Evolutionary conservation across 2,329 filamentous ascomycete species (phyloP).

Genomic region (Trichoderma koningii): DNA sequence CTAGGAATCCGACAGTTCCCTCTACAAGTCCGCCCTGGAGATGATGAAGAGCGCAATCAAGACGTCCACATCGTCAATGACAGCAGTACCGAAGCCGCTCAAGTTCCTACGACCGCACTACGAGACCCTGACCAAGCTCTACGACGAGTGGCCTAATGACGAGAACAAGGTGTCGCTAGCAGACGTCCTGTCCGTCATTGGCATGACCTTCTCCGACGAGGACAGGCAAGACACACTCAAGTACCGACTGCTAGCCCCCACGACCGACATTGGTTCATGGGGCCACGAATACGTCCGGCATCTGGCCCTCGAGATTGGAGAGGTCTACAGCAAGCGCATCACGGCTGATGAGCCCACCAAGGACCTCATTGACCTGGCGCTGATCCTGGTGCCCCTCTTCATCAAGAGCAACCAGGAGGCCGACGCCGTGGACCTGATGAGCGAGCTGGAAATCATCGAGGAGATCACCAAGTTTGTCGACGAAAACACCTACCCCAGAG

Average conservation of each 20-base stretch:
- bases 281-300: constrained; percentile 98
- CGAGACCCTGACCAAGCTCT: constrained; percentile 80
- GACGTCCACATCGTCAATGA: constrained; percentile 99
- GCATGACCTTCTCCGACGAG: constrained; percentile 98
- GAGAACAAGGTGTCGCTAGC: constrained; percentile 88
- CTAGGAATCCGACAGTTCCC: constrained; percentile 80
- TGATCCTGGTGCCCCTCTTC: constrained; percentile 88
- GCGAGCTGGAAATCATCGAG: constrained; percentile 96
- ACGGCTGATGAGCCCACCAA: constrained; percentile 80
- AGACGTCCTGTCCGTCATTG: constrained; percentile 94
- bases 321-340: constrained; percentile 87
- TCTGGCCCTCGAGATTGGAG: constrained; percentile 90
- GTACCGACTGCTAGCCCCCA: constrained; percentile 86
- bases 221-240: constrained; percentile 94
- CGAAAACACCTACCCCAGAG: constrained; percentile 87
- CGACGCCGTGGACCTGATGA: constrained; percentile 94
- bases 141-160: constrained; percentile 84
- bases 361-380: constrained; percentile 81
- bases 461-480: constrained; percentile 86
- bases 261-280: constrained; percentile 93
- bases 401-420: constrained; percentile 97
- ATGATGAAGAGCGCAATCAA: constrained; percentile 99
- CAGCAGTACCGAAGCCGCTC: constrained; percentile 94
- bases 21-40: constrained; percentile 91
- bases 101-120: constrained; percentile 98